phyloP scores from a whole-genome alignment of 176 grass and related monocot genomes.

The Oryza longistaminata region DNA sequence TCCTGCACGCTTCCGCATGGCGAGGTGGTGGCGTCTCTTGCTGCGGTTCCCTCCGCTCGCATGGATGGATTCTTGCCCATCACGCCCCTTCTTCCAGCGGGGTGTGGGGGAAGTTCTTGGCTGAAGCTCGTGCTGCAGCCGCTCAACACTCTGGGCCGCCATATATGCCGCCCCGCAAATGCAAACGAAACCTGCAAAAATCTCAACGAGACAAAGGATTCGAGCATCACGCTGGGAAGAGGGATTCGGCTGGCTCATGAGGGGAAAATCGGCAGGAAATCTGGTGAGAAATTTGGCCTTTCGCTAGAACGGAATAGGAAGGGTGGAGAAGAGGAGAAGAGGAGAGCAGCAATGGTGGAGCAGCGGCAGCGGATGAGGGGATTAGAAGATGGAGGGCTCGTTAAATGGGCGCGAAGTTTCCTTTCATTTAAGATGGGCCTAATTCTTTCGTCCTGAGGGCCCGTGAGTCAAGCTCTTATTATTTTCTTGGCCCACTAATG shows the following conservation, averaged over 20 bases:
- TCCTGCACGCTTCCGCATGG: neutral
- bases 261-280: neutral
- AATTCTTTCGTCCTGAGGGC: neutral
- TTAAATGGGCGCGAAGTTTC: neutral
- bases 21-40: neutral
- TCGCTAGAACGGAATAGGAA: neutral
- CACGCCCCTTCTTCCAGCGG: neutral
- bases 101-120: conserved; percentile 4
- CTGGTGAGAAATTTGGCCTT: neutral
- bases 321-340: neutral
- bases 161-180: conserved; percentile 8
- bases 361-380: conserved; percentile 16
- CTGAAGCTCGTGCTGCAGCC: conserved; percentile 51
- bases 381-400: neutral
- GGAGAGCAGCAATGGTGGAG: neutral
- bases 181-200: neutral
- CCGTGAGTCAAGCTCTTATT: neutral
- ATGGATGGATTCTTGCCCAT: neutral
- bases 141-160: conserved; percentile 53
- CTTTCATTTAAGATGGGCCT: neutral
- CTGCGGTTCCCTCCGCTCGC: neutral
- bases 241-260: neutral
- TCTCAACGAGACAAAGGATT: neutral
- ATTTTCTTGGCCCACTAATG: neutral
- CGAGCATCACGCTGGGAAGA: neutral